phyloP scores from a whole-genome alignment of 345 rosid genomes.

The Camelina sativa region DNA sequence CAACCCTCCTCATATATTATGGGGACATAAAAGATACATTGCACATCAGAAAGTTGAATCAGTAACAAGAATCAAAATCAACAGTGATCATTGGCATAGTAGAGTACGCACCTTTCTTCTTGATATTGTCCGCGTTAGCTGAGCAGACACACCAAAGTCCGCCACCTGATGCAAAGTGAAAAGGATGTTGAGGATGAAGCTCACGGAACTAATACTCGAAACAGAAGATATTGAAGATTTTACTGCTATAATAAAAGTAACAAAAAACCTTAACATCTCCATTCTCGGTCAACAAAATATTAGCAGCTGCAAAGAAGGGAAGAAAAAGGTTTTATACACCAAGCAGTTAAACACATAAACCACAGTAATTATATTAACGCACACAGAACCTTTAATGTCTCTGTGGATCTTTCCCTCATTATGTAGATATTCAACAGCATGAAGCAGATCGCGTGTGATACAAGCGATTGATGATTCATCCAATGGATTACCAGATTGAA shows the following conservation, averaged over 20 bases:
- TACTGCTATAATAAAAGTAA: conserved; percentile 23
- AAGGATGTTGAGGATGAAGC: conserved; percentile 32
- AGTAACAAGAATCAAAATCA: conserved; percentile 17
- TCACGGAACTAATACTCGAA: background rate
- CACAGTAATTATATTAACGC: background rate
- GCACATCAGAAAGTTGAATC: conserved; percentile 13
- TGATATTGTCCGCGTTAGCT: conserved; percentile 94
- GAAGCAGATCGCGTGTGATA: conserved; percentile 89
- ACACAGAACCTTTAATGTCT: conserved; percentile 85
- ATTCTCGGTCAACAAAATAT: conserved; percentile 89
- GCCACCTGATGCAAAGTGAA: conserved; percentile 75
- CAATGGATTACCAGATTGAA: conserved; percentile 84
- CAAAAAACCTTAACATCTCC: conserved; percentile 92
- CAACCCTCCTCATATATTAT: background rate
- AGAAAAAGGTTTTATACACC: conserved; percentile 37
- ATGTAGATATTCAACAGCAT: conserved; percentile 93
- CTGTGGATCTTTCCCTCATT: conserved; percentile 95
- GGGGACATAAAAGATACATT: conserved; percentile 1
- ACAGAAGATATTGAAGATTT: background rate
- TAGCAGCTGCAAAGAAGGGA: conserved; percentile 79
- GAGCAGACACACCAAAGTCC: conserved; percentile 99
- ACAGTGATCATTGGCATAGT: conserved; percentile 24
- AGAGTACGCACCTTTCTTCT: conserved; percentile 88
- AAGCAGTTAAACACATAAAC: conserved; percentile 16
- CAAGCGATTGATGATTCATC: conserved; percentile 90